Percentiles rank a stretch among this genome's conserved stretches.
Conservation (phyloP, 2,329 filamentous ascomycete genomes). For the Colletotrichum ledebouriae region DNA sequence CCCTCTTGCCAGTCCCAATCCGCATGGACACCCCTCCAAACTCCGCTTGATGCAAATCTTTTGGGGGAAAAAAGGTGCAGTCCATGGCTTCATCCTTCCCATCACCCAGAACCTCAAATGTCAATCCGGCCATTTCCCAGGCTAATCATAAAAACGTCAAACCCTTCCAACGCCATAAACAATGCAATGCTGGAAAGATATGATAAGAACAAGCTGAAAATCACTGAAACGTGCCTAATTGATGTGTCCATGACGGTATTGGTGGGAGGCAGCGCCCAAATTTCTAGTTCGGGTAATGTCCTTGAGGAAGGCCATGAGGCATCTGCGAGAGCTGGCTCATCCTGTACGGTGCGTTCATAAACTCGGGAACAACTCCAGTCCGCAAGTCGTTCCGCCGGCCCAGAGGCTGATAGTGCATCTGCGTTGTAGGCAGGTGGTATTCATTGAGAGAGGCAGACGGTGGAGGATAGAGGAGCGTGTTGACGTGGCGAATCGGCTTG, state of each 20-base stretch:
- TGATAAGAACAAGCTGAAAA: constrained; percentile 8
- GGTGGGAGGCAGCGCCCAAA: constrained; percentile 18
- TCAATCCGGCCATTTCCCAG: constrained; percentile 22
- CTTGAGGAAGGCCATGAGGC: constrained; percentile 46
- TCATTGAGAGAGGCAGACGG: constrained; percentile 84
- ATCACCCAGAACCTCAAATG: constrained; percentile 11
- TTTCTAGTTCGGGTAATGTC: constrained; percentile 54
- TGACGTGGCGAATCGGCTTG: constrained; percentile 88
- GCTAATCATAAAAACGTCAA: constrained; percentile 30
- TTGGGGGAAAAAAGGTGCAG: constrained; percentile 6
- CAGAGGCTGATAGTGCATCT: constrained; percentile 88
- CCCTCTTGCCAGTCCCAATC: constrained; percentile 14
- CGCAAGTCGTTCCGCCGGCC: constrained; percentile 77
- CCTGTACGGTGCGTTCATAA: constrained; percentile 46
- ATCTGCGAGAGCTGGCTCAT: constrained; percentile 38
- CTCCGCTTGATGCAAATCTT: constrained; percentile 41
- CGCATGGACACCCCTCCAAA: constrained; percentile 10
- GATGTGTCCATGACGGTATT: not conserved
- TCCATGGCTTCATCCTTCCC: constrained; percentile 31
- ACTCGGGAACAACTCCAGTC: constrained; percentile 79
- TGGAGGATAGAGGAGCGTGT: constrained; percentile 90
- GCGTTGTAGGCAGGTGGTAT: constrained; percentile 75
- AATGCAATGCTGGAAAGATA: constrained; percentile 41
- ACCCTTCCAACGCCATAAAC: constrained; percentile 42
- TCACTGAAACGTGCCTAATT: not conserved